Evolutionary conservation across 805 yeast genomes (phyloP), one percentile per base, ranked within the genome.

Genomic region (Cyberlindnera galapagoensis): DNA sequence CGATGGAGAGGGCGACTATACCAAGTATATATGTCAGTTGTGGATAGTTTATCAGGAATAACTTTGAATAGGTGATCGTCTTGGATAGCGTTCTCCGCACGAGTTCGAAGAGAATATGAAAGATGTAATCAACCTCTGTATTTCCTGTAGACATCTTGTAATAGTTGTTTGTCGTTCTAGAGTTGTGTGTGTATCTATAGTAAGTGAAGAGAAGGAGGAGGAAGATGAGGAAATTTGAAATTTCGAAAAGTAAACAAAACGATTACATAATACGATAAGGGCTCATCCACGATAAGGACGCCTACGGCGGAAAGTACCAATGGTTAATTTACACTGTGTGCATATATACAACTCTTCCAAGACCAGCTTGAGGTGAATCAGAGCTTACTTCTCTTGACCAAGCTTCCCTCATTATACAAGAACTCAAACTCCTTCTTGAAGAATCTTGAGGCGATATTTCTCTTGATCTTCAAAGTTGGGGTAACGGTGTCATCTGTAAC

Each of bases 401-500:
- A 22, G 3, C 36, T 30, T 4, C 79, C 79, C 44, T 76, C 77
- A 24, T 46, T 53, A 40, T 76, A 76, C 57, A 76, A 47, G 6
- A 35, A 44, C 11, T 62, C 63, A 28, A 75, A 52, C 17, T 57
- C 61, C 6, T 49, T 39, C 30, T 57, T 48, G 48, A 69, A 76
- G 32, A 52, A 56, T 44, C 62, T 63, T 24, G 62, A 61, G 0
- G 77, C 75, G 15, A 62, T 35, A 14, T 38, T 40, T 36, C 83
- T 59, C 52, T 72, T 73, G 33, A 74, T 55, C 52, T 74, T 74
- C 42, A 74, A 47, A 5, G 88, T 80, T 23, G 88, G 88, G 2
- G 90, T 80, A 21, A 80, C 52, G 4, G 73, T 69, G 30, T 74
- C 77, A 37, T 75, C 74, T 29, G 68, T 76, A n/a, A 76, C 58